Base-by-base conservation (phyloP, 2,329 filamentous ascomycete species). In the Drechmeria coniospora region DNA sequence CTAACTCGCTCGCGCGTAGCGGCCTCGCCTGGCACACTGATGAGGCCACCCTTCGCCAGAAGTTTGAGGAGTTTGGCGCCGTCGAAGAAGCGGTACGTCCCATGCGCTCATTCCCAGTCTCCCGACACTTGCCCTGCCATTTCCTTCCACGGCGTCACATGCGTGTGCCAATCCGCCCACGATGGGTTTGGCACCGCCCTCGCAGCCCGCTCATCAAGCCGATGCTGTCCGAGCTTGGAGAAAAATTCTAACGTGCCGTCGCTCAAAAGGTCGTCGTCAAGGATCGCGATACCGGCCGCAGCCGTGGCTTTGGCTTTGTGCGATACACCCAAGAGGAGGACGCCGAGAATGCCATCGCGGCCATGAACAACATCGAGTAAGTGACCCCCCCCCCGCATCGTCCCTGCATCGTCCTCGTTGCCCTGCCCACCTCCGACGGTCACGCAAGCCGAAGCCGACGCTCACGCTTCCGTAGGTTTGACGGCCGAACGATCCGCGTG, bases 1-100 rank as follows among this genome's bases (percentile, higher is more conserved):
- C 46, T 51, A 31, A 49, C 32, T 17, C 26, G 23, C 26, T 25
- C 15, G 25, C 27, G 31, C n/a, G n/a, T n/a, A 93, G 87, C 50
- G 90, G 90, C 68, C 83, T 98, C 43, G 83, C 90, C 48, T 98
- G 90, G 90, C 86, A 94, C 63, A 98, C 90, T 39, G 84, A 92
- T 56, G 87, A 95, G 59, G 59, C 61, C 24, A 84, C 81, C 42
- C 65, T 98, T 40, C 79, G 81, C 49, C 63, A 78, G 50, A 93
- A 93, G 58, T 98, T 98, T 54, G 78, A 87, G 54, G 78, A 90
- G 55, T 94, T 82, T 50, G 87, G 87, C 35, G 63, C 65, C 23
- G 79, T 98, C 41, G 84, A 94, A 54, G 87, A 98, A 73, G 90
- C 90, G 45, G 90, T 95, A 71, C 57, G 83, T 79, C 33, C 11